Evolutionary conservation across 2,329 filamentous ascomycete species (phyloP).

Genomic region (Diaporthe ampelina): DNA sequence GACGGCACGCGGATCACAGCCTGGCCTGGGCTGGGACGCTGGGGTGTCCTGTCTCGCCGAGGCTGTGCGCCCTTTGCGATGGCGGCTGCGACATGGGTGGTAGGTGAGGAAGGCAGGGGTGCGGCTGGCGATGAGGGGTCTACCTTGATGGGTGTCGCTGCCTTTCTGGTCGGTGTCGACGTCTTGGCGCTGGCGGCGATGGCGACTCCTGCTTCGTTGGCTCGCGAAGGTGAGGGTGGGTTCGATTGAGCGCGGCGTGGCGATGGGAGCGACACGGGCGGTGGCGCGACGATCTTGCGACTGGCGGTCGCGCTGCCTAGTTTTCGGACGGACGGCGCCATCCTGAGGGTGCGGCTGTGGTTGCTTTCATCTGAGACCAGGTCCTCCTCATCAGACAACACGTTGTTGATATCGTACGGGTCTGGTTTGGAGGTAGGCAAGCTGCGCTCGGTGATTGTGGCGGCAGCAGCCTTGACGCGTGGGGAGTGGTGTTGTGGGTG

Average conservation of each 20-base stretch:
- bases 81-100: constrained; percentile 33
- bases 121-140: constrained; percentile 18
- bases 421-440: constrained; percentile 23
- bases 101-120: constrained; percentile 27
- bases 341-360: background rate
- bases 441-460: background rate
- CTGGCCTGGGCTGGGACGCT: constrained; percentile 1
- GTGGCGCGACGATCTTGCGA: background rate
- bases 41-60: background rate
- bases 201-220: background rate
- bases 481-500: constrained; percentile 1
- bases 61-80: constrained; percentile 19
- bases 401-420: constrained; percentile 38
- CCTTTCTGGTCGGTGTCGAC: constrained; percentile 18
- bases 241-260: background rate
- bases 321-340: constrained; percentile 33
- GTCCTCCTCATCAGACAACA: constrained; percentile 28
- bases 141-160: background rate
- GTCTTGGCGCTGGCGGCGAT: background rate
- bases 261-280: background rate
- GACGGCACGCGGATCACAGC: constrained; percentile 4
- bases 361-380: background rate
- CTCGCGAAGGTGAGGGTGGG: background rate
- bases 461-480: background rate
- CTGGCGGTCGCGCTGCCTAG: constrained; percentile 20